Conservation (phyloP, 148 eudicot species). For the Gaultheria prostrata region DNA sequence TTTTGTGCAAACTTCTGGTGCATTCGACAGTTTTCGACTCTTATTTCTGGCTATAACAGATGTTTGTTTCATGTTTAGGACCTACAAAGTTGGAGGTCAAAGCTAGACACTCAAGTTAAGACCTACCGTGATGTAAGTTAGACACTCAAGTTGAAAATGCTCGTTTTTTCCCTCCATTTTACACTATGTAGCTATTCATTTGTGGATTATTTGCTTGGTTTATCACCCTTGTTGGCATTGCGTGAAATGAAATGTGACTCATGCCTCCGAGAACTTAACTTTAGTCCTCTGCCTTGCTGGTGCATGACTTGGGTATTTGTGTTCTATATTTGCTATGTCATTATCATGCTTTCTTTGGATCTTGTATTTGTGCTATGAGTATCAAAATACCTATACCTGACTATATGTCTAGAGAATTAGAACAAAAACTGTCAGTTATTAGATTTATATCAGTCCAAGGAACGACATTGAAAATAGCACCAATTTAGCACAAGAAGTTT, state of each 20-base stretch:
- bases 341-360: neutral
- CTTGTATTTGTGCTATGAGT: neutral
- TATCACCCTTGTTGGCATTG: neutral
- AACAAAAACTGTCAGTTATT: neutral
- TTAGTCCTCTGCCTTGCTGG: neutral
- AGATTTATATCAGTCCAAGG: neutral
- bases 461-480: neutral
- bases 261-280: too few relatives aligned
- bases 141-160: neutral
- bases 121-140: constrained; percentile 65
- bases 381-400: neutral
- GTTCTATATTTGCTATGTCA: neutral
- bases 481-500: neutral
- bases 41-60: neutral
- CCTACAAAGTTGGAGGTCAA: constrained; percentile 85
- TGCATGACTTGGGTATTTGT: neutral
- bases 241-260: neutral
- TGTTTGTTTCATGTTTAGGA: constrained; percentile 40
- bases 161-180: neutral
- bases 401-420: neutral
- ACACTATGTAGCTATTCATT: neutral
- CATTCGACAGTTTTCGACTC: neutral
- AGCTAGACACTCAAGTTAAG: constrained; percentile 80
- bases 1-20: neutral
- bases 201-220: neutral